Conservation (phyloP, 2,329 filamentous ascomycete genomes). For the Fusarium haematococcum region DNA sequence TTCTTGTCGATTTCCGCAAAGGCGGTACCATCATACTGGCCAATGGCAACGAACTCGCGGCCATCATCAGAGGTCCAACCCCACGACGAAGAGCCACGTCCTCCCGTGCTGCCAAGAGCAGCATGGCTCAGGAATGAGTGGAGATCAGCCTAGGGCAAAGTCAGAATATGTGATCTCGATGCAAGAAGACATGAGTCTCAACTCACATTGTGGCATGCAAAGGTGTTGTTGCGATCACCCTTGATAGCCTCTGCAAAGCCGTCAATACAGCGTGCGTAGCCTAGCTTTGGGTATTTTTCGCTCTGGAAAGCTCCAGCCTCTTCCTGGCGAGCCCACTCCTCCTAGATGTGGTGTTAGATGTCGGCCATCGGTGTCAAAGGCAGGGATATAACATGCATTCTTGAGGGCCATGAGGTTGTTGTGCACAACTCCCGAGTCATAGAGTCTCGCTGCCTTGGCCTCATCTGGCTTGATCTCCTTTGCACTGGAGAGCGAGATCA, state of each 20-base stretch:
- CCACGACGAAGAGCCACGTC: slow-evolving; percentile 55
- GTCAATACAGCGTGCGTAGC: slow-evolving; percentile 54
- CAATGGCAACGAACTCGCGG: slow-evolving; percentile 62
- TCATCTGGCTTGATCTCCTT: slow-evolving; percentile 37
- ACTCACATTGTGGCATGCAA: slow-evolving; percentile 59
- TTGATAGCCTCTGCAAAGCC: slow-evolving; percentile 58
- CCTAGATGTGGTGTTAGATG: slow-evolving; percentile 29
- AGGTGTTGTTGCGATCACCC: slow-evolving; percentile 61
- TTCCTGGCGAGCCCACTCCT: slow-evolving; percentile 49
- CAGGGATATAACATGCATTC: neutral
- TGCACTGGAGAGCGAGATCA: slow-evolving; percentile 11
- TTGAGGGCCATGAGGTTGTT: slow-evolving; percentile 36
- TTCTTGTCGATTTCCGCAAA: slow-evolving; percentile 60
- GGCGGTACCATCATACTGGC: slow-evolving; percentile 61
- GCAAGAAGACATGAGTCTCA: rapidly evolving
- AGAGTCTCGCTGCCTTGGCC: slow-evolving; percentile 21
- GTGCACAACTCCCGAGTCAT: slow-evolving; percentile 36
- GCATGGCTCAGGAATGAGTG: slow-evolving; percentile 67
- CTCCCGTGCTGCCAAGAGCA: slow-evolving; percentile 59
- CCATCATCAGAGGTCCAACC: slow-evolving; percentile 61
- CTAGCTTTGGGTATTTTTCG: slow-evolving; percentile 51
- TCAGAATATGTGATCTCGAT: neutral
- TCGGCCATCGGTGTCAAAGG: rapidly evolving
- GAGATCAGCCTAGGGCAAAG: slow-evolving; percentile 53
- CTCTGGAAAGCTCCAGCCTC: slow-evolving; percentile 51